Evolutionary conservation across 495 filamentous ascomycete species (phyloP), one percentile per base, ranked within the genome.

Genomic region (Parachaetomium inaequale): DNA sequence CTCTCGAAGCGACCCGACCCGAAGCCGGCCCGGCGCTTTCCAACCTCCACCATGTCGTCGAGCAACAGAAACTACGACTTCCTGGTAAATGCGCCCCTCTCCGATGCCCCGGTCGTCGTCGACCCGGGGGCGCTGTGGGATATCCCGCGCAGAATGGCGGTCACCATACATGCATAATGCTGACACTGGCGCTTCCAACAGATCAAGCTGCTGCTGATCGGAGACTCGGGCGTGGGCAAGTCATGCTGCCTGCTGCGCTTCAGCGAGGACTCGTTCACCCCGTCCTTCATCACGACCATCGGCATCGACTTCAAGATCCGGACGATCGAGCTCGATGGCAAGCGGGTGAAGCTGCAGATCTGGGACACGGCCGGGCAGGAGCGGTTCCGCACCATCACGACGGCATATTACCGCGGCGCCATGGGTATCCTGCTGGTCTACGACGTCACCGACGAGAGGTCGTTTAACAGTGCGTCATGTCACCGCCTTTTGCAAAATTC

Each of bases 231-330:
- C 62, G 94, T 98, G 11, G 94, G 94, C 67, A 98, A 98, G 78
- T 98, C 94, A 63, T 98, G 94, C 84, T 98, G 94, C 78, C 85
- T 98, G 70, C 82, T 98, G 65, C 91, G 94, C 69, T 98, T 98
- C 81, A 96, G 92, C 75, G 94, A 98, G 79, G 94, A 98, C 79
- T 96, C 92, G 12, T 98, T 98, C 79, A 98, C 88, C 32, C 94
- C 94, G 36, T 96, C 92, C 63, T 98, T 98, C 81, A 98, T 98
- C 80, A 98, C 94, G 29, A 98, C 94, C 54, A 98, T 99, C 76
- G 94, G 94, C 60, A 99, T 99, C 79, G 94, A 99, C 76, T 98
- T 98, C 81, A 98, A 98, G 82, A 98, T 98, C 68, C 85, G 94
- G 51, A 98, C 94, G 60, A 98, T 98, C 77, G 94, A 98, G 77